Evolutionary conservation across 2,329 filamentous ascomycete species (phyloP), one percentile per base, ranked within the genome.

Genomic region (Shiraia bambusicola): DNA sequence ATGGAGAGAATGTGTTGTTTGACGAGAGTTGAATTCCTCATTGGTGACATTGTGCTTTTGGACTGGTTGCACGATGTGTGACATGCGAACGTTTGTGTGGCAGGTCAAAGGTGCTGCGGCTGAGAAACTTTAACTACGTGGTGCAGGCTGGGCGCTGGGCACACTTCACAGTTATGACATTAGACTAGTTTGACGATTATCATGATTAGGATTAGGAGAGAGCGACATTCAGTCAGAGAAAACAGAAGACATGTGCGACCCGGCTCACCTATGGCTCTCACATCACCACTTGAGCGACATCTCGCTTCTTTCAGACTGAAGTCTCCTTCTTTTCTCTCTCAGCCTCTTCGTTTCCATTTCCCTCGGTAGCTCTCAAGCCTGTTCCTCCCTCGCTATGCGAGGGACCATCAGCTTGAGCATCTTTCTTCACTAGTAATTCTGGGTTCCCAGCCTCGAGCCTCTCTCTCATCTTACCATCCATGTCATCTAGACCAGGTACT

Each of bases 401-500:
- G 19, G 19, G 19, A 4, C 4, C 19, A 22, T 22, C 19, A 5
- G 19, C 19, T 5, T 22, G 4, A 22, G 26, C 28, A 22, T 51
- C 44, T 28, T 47, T 45, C 38, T 51, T 49, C 1, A 47, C 32
- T 10, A 34, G 34, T 31, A 58, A 37, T 37, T 58, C 51, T n/a
- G 54, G 54, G 32, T 55, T 57, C 11, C 50, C 49, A 19, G 57
- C 50, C 16, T 53, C 52, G 16, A 61, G 36, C 31, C 50, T 56
- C 35, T 51, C 35, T 28, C 59, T 56, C 32, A 50, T 43, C 26
- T 62, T 50, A 3, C 47, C 56, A 19, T 50, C 56, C 47, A 63
- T 41, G 14, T 61, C 55, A 19, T 64, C 57, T 6, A 61, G 37
- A 30, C 54, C 49, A 2, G 58, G 49, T 28, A 55, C 52, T 5